phyloP scores from a whole-genome alignment of 1,284 basidiomycete species.

The Dichomitus squalens region DNA sequence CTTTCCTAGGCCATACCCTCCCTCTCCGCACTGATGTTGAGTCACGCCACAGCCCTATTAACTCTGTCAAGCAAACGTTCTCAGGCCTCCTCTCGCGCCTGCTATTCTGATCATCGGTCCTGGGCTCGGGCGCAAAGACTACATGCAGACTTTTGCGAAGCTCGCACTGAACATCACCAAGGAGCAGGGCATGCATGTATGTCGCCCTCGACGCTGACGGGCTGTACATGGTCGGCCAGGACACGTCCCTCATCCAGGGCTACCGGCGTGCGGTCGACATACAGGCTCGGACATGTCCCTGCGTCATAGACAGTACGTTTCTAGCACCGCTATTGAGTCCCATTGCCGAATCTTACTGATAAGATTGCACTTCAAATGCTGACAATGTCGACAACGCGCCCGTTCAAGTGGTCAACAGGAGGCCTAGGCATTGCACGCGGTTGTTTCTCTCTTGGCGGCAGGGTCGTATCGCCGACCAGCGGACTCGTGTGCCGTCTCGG shows the following conservation, averaged over 20 bases:
- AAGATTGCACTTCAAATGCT: no score
- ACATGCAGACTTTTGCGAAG: constrained; percentile 83
- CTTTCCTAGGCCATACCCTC: constrained; percentile 9
- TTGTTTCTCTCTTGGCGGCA: no score
- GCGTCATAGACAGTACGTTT: no score
- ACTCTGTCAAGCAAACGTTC: constrained; percentile 59
- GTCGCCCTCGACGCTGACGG: constrained; percentile 95
- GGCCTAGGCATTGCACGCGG: no score
- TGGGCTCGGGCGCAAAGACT: constrained; percentile 85
- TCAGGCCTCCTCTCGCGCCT: constrained; percentile 79
- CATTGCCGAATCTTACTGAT: no score
- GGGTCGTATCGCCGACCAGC: no score
- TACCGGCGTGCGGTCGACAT: constrained; percentile 83
- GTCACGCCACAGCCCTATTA: constrained; percentile 39
- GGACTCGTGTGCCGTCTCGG: no score
- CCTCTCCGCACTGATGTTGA: not conserved
- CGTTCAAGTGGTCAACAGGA: no score
- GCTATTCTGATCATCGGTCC: constrained; percentile 91
- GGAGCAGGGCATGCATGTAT: constrained; percentile 72
- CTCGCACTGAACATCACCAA: constrained; percentile 52
- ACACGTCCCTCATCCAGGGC: constrained; percentile 75
- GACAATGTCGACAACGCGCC: no score
- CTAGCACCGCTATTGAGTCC: no score
- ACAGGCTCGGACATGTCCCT: no score
- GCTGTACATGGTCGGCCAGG: constrained; percentile 77